These are phyloP conservation scores for Calycina marina DNA, from an alignment of 2,329 filamentous ascomycete species.

Conservation along the genomic window DNA sequence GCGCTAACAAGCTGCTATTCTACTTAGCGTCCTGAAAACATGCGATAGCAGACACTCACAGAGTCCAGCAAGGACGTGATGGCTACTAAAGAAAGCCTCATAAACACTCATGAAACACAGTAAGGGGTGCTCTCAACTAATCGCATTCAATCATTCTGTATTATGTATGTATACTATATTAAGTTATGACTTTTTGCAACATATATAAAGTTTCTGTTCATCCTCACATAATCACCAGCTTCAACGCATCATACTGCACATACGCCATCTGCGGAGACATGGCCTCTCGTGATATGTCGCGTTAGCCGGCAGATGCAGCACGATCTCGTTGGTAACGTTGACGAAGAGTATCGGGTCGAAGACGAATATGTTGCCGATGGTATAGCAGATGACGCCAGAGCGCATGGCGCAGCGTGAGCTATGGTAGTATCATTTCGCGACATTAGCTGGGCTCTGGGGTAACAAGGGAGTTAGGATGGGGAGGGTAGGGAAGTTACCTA, in stretches of 20 bases:
- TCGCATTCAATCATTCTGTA: too few species aligned
- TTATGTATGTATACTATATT: too few species aligned
- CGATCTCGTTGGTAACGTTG: constrained; percentile 38
- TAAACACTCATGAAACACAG: too few species aligned
- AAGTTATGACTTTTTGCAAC: too few species aligned
- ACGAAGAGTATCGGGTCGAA: constrained; percentile 36
- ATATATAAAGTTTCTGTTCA: too few species aligned
- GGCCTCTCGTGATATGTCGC: constrained; percentile 44
- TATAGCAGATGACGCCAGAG: constrained; percentile 46
- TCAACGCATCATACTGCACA: constrained; percentile 50
- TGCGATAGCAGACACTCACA: too few species aligned
- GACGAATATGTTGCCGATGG: constrained; percentile 41
- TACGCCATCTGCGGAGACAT: constrained; percentile 39
- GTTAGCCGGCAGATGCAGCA: constrained; percentile 43
- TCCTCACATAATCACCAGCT: constrained; percentile 35
- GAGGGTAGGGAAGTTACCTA: constrained; percentile 20
- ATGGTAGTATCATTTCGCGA: constrained; percentile 31
- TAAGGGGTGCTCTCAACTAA: too few species aligned
- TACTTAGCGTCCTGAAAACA: too few species aligned
- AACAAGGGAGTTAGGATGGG: not conserved
- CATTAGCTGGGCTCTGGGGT: constrained; percentile 6
- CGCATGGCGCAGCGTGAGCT: constrained; percentile 45
- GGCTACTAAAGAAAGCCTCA: too few species aligned
- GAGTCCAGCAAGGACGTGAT: too few species aligned
- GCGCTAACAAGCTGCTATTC: too few species aligned